A percentile compares a stretch with the other conserved stretches of the same genome.
Conservation (phyloP, 2,329 filamentous ascomycete species). For the Fusarium sp. region DNA sequence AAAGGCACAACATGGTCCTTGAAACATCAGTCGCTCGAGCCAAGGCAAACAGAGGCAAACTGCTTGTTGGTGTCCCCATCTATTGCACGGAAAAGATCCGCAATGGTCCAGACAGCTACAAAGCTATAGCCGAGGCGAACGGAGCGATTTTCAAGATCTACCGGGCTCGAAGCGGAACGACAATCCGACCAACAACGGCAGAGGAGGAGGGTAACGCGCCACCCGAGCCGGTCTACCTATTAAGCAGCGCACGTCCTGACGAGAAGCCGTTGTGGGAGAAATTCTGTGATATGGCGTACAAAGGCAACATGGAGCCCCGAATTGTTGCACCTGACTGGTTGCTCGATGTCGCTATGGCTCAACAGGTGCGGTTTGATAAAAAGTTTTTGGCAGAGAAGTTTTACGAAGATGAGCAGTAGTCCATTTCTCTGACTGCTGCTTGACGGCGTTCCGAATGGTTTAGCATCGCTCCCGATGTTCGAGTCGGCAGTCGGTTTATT, state of each 20-base stretch:
- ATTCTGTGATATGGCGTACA: conserved; percentile 83
- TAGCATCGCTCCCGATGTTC: conserved; percentile 17
- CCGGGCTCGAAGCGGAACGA: conserved; percentile 76
- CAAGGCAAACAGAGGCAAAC: conserved; percentile 78
- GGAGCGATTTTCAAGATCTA: conserved; percentile 86
- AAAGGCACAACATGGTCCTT: conserved; percentile 76
- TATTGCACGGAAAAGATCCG: conserved; percentile 86
- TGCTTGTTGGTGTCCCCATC: conserved; percentile 81
- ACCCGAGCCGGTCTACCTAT: conserved; percentile 82
- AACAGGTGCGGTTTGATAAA: conserved; percentile 77
- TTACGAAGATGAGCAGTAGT: conserved; percentile 48
- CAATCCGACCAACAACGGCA: conserved; percentile 73
- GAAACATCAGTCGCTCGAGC: conserved; percentile 77
- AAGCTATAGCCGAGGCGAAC: conserved; percentile 87
- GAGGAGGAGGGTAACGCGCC: conserved; percentile 72
- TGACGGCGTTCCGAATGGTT: conserved; percentile 40
- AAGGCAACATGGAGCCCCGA: conserved; percentile 81
- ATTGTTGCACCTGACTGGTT: conserved; percentile 92
- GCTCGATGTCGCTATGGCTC: conserved; percentile 88
- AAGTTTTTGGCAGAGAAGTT: conserved; percentile 68
- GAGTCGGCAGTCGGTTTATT: conserved; percentile 16
- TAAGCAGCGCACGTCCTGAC: conserved; percentile 74
- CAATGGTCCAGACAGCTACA: conserved; percentile 87
- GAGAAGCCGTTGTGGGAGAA: conserved; percentile 83
- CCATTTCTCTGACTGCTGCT: conserved; percentile 10